phyloP scores from a whole-genome alignment of 2,329 filamentous ascomycete species.

The Penicillium italicum region DNA sequence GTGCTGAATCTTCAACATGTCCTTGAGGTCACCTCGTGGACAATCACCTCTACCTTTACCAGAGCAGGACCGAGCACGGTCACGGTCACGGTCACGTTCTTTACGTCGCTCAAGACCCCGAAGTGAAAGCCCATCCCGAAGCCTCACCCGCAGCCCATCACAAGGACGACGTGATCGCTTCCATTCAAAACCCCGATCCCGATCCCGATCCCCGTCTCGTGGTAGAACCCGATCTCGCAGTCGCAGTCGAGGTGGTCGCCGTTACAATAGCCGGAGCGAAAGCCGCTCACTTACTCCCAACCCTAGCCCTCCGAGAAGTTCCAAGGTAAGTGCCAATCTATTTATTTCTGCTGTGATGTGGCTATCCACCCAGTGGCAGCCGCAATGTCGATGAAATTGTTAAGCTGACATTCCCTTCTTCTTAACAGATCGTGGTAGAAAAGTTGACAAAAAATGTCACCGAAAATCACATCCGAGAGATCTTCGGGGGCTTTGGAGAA shows the following conservation, averaged over 20 bases:
- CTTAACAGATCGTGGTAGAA: constrained; percentile 77
- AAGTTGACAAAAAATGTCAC: constrained; percentile 94
- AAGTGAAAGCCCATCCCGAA: constrained; percentile 26
- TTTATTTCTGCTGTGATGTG: neutral
- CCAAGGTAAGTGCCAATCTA: constrained; percentile 29
- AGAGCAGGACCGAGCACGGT: constrained; percentile 16
- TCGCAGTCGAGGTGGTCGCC: constrained; percentile 39
- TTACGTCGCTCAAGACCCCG: constrained; percentile 36
- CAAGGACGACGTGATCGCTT: constrained; percentile 26
- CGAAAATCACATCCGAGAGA: constrained; percentile 81
- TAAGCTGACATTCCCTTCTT: neutral
- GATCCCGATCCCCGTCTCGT: constrained; percentile 29
- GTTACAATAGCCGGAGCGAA: constrained; percentile 35
- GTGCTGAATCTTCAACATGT: constrained; percentile 20
- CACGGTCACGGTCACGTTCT: constrained; percentile 28
- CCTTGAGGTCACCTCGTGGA: constrained; percentile 25
- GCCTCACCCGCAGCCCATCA: constrained; percentile 29
- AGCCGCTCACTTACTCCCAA: constrained; percentile 30
- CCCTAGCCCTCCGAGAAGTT: constrained; percentile 30
- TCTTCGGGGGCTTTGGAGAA: constrained; percentile 82
- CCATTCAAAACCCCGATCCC: constrained; percentile 26
- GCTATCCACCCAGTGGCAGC: neutral
- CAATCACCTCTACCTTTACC: constrained; percentile 29
- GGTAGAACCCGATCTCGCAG: constrained; percentile 33
- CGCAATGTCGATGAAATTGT: neutral